Evolutionary conservation across 2,329 filamentous ascomycete species (phyloP), one percentile per base, ranked within the genome.

Genomic region (Fusarium scirpi): DNA sequence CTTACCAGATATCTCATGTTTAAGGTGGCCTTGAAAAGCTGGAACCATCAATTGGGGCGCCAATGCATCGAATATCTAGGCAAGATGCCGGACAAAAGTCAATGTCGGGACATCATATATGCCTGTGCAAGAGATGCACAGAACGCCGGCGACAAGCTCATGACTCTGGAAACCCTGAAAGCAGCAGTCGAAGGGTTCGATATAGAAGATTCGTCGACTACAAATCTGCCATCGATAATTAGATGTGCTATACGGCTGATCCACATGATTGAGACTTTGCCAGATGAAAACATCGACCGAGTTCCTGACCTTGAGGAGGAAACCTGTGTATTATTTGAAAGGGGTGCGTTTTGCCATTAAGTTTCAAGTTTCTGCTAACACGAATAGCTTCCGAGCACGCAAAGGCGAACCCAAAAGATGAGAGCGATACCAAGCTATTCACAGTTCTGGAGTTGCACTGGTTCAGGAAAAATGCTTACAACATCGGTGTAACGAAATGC

Each of bases 381-480:
- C 8, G 38, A 11, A 10, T 44, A 80, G 79, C 76, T 24, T 72
- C 74, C 25, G 71, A 74, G 27, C 56, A 74, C 58, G 74, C 79
- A 22, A 61, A 81, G 32, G 69, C 79, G 62, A 79, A 77, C 20
- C 80, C 75, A 5, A 82, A 76, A 54, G 82, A 82, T 68, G 77
- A 73, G 43, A 73, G 81, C 20, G 83, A 82, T 11, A 78, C 80
- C 32, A 87, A 80, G 66, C 61, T 85, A 2, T 94, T 94, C 75
- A 87, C 85, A 1, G 62, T 85, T 1, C 78, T 84, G 5, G 94
- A 97, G 73, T 83, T 97, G 6, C 87, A 94, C 71, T 97, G 94
- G 94, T 94, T 97, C 77, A 91, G 90, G 40, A 90, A 90, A 67
- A 95, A 92, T 68, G 86, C 91, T 2, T 97, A 97, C 82, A 97